Conservation (phyloP, 2,329 filamentous ascomycete genomes). For the Teratosphaeria destructans region DNA sequence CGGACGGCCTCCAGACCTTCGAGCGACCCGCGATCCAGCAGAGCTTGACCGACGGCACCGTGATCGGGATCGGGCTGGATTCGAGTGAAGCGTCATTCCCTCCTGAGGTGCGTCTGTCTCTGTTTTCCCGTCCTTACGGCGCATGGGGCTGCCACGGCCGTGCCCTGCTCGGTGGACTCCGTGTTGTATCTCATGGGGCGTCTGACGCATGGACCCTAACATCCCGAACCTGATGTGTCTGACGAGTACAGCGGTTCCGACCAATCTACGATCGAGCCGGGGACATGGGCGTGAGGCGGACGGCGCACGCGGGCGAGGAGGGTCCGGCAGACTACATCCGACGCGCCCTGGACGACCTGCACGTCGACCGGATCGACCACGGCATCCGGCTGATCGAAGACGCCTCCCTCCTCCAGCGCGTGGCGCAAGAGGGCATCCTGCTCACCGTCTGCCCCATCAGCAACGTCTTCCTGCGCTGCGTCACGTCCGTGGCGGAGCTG, state of each 20-base stretch:
- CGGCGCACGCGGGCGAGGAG: constrained; percentile 68
- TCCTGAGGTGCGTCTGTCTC: constrained; percentile 22
- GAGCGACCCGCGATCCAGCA: constrained; percentile 32
- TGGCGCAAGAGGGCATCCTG: constrained; percentile 49
- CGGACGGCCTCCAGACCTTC: constrained; percentile 43
- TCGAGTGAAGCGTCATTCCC: constrained; percentile 43
- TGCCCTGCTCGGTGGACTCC: background rate
- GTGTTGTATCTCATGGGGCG: no score
- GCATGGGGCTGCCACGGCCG: background rate
- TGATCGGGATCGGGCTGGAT: constrained; percentile 57
- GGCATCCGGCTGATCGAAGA: constrained; percentile 58
- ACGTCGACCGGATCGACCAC: constrained; percentile 61
- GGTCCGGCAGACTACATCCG: constrained; percentile 57
- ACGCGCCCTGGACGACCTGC: constrained; percentile 51
- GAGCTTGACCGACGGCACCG: constrained; percentile 39
- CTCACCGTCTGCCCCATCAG: constrained; percentile 64
- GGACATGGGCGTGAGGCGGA: constrained; percentile 47
- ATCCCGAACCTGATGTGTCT: background rate
- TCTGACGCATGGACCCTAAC: no score
- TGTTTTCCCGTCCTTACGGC: background rate
- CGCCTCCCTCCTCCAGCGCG: constrained; percentile 44
- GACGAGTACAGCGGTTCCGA: constrained; percentile 38
- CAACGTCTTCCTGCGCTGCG: constrained; percentile 56
- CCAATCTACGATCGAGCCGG: constrained; percentile 49
- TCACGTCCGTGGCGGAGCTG: constrained; percentile 42